Evolutionary conservation across 1,139 yeast species (phyloP).

Genomic region (Taphrina confusa): DNA sequence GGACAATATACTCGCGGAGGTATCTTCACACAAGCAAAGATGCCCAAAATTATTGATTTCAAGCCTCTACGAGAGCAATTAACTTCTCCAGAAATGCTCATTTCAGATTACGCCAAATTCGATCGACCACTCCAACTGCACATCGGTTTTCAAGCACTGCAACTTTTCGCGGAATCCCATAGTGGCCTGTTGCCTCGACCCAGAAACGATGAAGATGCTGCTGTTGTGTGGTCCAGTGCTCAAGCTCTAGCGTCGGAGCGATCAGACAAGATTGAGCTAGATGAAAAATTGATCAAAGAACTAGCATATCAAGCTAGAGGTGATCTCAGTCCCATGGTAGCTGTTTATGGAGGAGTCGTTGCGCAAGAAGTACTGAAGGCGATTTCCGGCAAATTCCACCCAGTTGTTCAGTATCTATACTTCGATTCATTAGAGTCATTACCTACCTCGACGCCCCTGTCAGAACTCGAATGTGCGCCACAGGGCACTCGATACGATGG

Average conservation of each 20-base stretch:
- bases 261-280: conserved; percentile 60
- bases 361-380: conserved; percentile 97
- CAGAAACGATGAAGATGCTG: conserved; percentile 71
- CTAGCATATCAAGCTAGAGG: conserved; percentile 85
- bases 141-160: conserved; percentile 86
- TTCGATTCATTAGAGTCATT: conserved; percentile 92
- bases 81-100: conserved; percentile 70
- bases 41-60: conserved; percentile 67
- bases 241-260: conserved; percentile 61
- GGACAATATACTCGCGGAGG: conserved; percentile 84
- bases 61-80: conserved; percentile 67
- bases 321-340: conserved; percentile 85
- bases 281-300: conserved; percentile 67
- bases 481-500: conserved; percentile 81
- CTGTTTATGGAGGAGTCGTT: conserved; percentile 88
- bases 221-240: conserved; percentile 62
- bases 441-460: conserved; percentile 66
- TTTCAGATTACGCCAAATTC: conserved; percentile 89
- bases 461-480: conserved; percentile 72
- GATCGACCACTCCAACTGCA: conserved; percentile 90
- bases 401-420: conserved; percentile 86
- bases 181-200: conserved; percentile 74
- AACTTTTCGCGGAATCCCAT: conserved; percentile 66
- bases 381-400: conserved; percentile 89
- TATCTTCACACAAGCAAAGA: conserved; percentile 85